Evolutionary conservation across 2,329 filamentous ascomycete species (phyloP).

Genomic region (Colletotrichum endophyticum): DNA sequence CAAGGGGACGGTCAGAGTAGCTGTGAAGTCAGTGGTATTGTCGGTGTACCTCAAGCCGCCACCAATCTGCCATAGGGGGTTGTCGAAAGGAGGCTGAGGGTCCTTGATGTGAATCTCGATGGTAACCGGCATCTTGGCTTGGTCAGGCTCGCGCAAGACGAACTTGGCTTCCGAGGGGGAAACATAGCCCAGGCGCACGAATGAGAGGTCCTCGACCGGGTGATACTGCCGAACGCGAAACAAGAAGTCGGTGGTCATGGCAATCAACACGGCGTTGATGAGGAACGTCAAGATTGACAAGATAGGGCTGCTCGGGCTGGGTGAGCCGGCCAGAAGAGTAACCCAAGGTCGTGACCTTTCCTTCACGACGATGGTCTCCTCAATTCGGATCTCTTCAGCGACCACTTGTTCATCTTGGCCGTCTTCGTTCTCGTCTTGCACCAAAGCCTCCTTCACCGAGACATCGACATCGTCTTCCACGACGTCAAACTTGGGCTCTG

Average conservation of each 20-base stretch:
- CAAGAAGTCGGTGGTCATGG: constrained; percentile 77
- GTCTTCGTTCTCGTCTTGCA: constrained; percentile 37
- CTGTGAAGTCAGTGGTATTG: constrained; percentile 84
- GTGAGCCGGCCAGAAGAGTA: constrained; percentile 77
- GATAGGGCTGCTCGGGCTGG: constrained; percentile 71
- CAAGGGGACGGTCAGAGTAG: constrained; percentile 69
- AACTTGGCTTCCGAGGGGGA: constrained; percentile 81
- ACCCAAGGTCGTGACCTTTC: constrained; percentile 63
- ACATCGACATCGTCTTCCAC: constrained; percentile 67
- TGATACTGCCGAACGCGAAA: constrained; percentile 75
- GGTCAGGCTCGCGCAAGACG: constrained; percentile 83
- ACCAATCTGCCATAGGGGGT: constrained; percentile 68
- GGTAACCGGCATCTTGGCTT: constrained; percentile 74
- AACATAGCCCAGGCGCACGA: constrained; percentile 87
- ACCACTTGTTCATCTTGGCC: constrained; percentile 37
- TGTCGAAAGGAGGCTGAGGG: constrained; percentile 55
- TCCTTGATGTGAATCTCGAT: constrained; percentile 68
- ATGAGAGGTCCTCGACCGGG: constrained; percentile 77
- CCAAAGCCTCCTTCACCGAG: constrained; percentile 50
- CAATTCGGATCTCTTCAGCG: constrained; percentile 60
- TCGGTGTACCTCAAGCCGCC: constrained; percentile 70
- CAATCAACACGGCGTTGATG: constrained; percentile 73
- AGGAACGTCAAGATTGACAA: constrained; percentile 72
- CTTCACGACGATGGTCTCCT: constrained; percentile 66
- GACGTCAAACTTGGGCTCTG: constrained; percentile 61